Evolutionary conservation across 208 protist species (phyloP), one percentile per base, ranked within the genome.

Genomic region (Wallacemonas sp.): DNA sequence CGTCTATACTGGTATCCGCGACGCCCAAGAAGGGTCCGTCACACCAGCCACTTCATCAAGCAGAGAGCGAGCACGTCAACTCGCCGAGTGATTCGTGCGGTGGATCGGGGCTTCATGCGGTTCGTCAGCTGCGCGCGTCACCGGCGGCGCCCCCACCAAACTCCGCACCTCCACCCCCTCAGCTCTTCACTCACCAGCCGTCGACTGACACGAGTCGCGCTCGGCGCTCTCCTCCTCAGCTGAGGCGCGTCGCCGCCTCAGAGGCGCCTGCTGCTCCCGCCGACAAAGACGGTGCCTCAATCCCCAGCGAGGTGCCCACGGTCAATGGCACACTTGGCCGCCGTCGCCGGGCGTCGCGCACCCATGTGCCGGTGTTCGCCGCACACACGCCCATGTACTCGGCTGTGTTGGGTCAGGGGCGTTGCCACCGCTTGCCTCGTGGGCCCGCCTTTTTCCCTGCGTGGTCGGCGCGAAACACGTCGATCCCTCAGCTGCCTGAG

Each of bases 371-470:
- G 10, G 33, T n/a, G 24, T 54, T 54, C 26, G 21, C 46, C n/a
- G 46, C 46, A 5, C 46, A 54, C 8, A 54, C 46, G 24, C 46
- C 46, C 4, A 19, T 29, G 46, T 54, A 34, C 46, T 9, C 46
- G 24, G 24, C 46, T 5, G 21, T 54, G 46, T 10, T 54, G 24
- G 33, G 6, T 10, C 46, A n/a, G n/a, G 26, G 13, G 9, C 24
- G 46, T 19, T n/a, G 24, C 24, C 46, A 26, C 8, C 46, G 46
- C 27, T 19, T 54, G 1, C 46, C 46, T 13, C 46, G 46, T n/a
- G 46, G 46, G 3, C 46, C 46, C 10, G 46, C 46, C 26, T 54
- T 54, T 26, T 54, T 54, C 46, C 46, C 46, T 5, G 46, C 46
- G 46, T 54, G 46, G 46, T 54, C 46, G 19, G 46, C 46, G 24